Evolutionary conservation across 331 rosid species (phyloP), one percentile per base, ranked within the genome.

Genomic region (Spiraea crenata): DNA sequence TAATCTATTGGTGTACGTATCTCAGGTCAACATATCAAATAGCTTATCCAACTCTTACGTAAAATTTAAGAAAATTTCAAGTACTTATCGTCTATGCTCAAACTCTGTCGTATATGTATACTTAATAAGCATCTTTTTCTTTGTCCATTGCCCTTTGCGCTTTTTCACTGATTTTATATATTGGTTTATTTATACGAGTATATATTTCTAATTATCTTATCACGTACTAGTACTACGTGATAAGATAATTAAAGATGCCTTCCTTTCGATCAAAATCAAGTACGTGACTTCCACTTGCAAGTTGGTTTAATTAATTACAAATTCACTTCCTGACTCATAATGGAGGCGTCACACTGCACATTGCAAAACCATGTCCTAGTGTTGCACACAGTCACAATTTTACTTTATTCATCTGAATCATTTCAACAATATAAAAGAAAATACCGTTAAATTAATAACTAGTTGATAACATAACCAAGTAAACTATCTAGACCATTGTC

Each of bases 21-120:
- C 48, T 61, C 31, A 1, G 45, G 66, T 61, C 66, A 61, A 40
- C 66, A 61, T 61, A 61, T 61, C 66, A 39, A n/a, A 16, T 40
- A n/a, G 49, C 48, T 39, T 52, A 52, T n/a, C 12, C n/a, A 52
- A 6, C 5, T n/a, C 1, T 11, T 52, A n/a, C 17, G n/a, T 6
- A 49, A 49, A 9, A n/a, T 2, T 38, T 4, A n/a, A 40, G 34
- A 61, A 61, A 61, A 61, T 8, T 61, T 9, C 4, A 1, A 1
- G 16, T 40, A 40, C 66, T 61, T 61, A 61, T 61, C 35, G 66
- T 39, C 1, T n/a, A 17, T 19, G 35, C 58, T 17, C 12, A 52
- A 52, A 52, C 11, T 7, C 0, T n/a, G 58, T 52, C 58, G 20
- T 50, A 42, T 42, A 42, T 42, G 9, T 42, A 42, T 5, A 7